A percentile compares a stretch with the other conserved stretches of the same genome.
Conservation (phyloP, 352 stramenopile species). For the Phytopythium oedochilum region DNA sequence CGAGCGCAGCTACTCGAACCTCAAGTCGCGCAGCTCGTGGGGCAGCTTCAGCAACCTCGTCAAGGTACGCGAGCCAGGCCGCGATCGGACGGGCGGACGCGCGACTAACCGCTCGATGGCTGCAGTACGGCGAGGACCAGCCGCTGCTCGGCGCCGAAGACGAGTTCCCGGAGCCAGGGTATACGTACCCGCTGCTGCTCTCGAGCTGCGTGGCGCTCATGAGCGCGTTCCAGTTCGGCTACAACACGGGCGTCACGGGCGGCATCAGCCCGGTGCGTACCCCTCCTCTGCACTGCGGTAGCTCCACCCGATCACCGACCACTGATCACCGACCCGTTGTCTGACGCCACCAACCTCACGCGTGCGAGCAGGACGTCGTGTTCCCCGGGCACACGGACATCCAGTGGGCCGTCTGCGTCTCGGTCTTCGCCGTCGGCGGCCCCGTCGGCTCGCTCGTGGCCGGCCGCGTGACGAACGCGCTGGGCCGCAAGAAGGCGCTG, state of each 20-base stretch:
- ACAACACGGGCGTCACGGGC: constrained; percentile 70
- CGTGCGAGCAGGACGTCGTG: constrained; percentile 25
- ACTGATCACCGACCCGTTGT: background rate
- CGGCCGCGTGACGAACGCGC: constrained; percentile 42
- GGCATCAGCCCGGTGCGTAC: constrained; percentile 38
- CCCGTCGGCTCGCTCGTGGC: constrained; percentile 62
- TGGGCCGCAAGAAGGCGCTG: constrained; percentile 60
- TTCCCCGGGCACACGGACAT: constrained; percentile 62
- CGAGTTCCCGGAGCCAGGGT: constrained; percentile 60
- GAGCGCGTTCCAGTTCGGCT: constrained; percentile 68
- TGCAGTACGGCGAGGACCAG: constrained; percentile 66
- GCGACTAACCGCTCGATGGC: too few species aligned
- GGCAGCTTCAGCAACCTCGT: constrained; percentile 52
- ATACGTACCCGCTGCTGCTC: constrained; percentile 57
- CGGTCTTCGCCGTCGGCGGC: constrained; percentile 58
- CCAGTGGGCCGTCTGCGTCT: constrained; percentile 65
- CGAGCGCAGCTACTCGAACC: constrained; percentile 64
- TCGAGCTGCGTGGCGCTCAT: constrained; percentile 68
- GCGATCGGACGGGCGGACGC: too few species aligned
- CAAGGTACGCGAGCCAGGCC: constrained; percentile 6
- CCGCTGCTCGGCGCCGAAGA: constrained; percentile 48
- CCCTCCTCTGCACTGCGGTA: too few species aligned
- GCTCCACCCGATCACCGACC: too few species aligned
- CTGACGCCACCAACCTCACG: background rate
- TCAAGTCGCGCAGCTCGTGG: constrained; percentile 57